Conservation (phyloP, 306 rosid genomes). For the Begonia peltatifolia region DNA sequence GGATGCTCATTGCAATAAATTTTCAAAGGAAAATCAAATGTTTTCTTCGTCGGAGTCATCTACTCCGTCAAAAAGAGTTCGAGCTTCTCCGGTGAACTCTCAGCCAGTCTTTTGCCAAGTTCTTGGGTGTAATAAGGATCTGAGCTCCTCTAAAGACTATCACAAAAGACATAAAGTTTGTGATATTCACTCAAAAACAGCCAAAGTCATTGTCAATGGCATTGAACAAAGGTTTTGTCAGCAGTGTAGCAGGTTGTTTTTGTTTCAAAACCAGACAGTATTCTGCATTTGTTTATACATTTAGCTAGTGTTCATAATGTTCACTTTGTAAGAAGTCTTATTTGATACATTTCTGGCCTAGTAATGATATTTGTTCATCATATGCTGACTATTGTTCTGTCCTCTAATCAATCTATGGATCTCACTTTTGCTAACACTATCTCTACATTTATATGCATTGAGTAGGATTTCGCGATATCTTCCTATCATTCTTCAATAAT, state of each 20-base stretch:
- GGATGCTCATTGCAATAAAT: slow-evolving; percentile 19
- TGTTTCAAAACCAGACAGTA: slow-evolving; percentile 2
- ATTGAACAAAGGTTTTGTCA: slow-evolving; percentile 86
- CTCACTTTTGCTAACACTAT: too few species aligned
- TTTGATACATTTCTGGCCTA: too few species aligned
- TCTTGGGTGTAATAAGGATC: slow-evolving; percentile 80
- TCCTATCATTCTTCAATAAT: too few species aligned
- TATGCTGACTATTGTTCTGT: too few species aligned
- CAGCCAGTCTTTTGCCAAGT: slow-evolving; percentile 64
- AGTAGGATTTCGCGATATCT: too few species aligned
- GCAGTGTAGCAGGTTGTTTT: slow-evolving; percentile 82
- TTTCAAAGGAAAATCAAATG: slow-evolving; percentile 27
- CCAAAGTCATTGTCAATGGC: slow-evolving; percentile 66
- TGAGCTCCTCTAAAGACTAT: slow-evolving; percentile 63
- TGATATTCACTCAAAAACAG: slow-evolving; percentile 79
- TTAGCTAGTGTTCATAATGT: too few species aligned
- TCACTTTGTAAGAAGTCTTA: too few species aligned
- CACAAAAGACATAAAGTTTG: slow-evolving; percentile 93
- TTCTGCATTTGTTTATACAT: too few species aligned
- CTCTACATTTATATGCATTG: too few species aligned
- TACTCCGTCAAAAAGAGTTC: slow-evolving; percentile 38
- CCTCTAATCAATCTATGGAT: too few species aligned
- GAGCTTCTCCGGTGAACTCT: slow-evolving; percentile 32
- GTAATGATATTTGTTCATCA: too few species aligned
- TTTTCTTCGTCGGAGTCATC: slow-evolving; percentile 59